Conservation (phyloP, 192 early-diverging fungal genomes). For the Coemansia sp. region DNA sequence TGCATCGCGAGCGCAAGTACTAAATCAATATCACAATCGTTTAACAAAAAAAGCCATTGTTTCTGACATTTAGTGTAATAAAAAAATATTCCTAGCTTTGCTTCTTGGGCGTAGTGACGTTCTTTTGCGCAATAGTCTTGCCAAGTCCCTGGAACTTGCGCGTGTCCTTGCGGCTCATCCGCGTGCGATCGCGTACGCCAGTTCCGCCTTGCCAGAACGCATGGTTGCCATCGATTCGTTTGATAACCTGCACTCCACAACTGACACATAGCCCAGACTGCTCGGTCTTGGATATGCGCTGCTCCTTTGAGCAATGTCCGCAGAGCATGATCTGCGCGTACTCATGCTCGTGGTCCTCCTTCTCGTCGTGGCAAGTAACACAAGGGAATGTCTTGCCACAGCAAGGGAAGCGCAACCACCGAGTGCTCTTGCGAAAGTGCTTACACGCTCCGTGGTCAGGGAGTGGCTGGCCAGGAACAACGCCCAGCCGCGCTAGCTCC, state of each 20-base stretch:
- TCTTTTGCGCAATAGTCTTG: slow-evolving; percentile 60
- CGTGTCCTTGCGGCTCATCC: slow-evolving; percentile 79
- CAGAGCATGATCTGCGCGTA: slow-evolving; percentile 84
- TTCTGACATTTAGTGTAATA: too few species aligned
- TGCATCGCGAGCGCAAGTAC: slow-evolving; percentile 54
- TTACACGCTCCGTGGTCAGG: slow-evolving; percentile 80
- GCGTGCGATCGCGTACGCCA: slow-evolving; percentile 70
- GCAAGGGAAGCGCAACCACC: slow-evolving; percentile 95
- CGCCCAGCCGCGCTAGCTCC: slow-evolving; percentile 60
- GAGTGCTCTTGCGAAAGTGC: slow-evolving; percentile 84
- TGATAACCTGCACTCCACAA: slow-evolving; percentile 71
- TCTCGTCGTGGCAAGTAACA: slow-evolving; percentile 82
- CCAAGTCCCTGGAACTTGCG: slow-evolving; percentile 64
- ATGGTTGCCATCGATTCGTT: slow-evolving; percentile 55
- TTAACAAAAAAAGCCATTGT: background rate
- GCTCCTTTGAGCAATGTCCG: slow-evolving; percentile 83
- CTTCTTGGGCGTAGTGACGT: slow-evolving; percentile 37
- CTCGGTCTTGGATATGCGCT: slow-evolving; percentile 57
- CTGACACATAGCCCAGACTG: slow-evolving; percentile 51
- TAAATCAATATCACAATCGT: background rate
- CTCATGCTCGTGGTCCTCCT: slow-evolving; percentile 69
- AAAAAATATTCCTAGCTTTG: background rate
- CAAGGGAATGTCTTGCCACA: slow-evolving; percentile 84
- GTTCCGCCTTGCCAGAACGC: slow-evolving; percentile 93
- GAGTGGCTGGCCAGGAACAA: slow-evolving; percentile 76